Percentiles rank a stretch among this genome's conserved stretches.
phyloP scores from a whole-genome alignment of 1,139 yeast species.

The Kodamaea sp. region DNA sequence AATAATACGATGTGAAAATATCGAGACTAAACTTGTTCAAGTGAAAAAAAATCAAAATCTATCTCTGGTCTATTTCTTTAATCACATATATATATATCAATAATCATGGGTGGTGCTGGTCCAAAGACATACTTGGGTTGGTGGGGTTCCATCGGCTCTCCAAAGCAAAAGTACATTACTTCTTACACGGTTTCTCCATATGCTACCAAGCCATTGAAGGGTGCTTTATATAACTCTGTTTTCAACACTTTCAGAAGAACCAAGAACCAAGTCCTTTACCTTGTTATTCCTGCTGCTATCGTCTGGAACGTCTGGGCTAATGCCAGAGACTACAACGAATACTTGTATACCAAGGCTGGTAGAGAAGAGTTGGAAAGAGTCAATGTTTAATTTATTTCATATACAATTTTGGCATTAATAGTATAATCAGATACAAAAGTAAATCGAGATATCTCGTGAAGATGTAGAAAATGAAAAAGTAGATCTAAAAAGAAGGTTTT shows the following conservation, averaged over 20 bases:
- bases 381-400: constrained; percentile 43
- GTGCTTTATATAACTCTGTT: constrained; percentile 77
- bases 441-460: too few species aligned
- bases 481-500: too few species aligned
- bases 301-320: constrained; percentile 86
- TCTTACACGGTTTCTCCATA: constrained; percentile 88
- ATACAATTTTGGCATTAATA: too few species aligned
- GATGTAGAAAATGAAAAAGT: too few species aligned
- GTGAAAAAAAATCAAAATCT: constrained; percentile 8
- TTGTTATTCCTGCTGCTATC: constrained; percentile 71
- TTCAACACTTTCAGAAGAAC: constrained; percentile 96
- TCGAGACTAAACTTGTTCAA: background rate
- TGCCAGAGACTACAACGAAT: constrained; percentile 90
- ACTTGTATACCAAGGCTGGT: constrained; percentile 96
- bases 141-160: constrained; percentile 92
- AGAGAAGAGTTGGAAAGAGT: constrained; percentile 87
- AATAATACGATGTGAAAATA: constrained; percentile 7
- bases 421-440: too few species aligned
- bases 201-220: constrained; percentile 91
- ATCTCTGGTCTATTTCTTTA: constrained; percentile 1
- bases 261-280: constrained; percentile 76
- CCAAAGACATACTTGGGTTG: constrained; percentile 89
- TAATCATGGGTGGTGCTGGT: constrained; percentile 64
- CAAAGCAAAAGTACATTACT: constrained; percentile 82
- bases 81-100: constrained; percentile 4